Percentiles rank a stretch among this genome's conserved stretches.
These are phyloP conservation scores for Yarrowia sp. DNA, from an alignment of 805 yeast genomes.

Conservation along the genomic window DNA sequence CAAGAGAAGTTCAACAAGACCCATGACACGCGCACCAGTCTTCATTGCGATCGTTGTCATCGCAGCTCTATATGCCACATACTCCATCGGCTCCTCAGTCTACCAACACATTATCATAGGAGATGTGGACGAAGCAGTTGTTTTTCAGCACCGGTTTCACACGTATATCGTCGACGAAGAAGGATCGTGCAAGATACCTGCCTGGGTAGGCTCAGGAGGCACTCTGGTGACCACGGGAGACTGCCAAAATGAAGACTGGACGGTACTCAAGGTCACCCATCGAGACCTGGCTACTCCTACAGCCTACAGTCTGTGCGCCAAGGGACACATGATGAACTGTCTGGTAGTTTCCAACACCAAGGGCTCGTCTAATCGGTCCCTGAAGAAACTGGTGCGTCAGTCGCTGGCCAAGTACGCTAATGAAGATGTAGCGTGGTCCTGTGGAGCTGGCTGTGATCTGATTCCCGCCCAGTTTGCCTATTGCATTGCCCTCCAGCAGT, in stretches of 20 bases:
- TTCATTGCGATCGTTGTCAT: neutral
- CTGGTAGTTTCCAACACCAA: neutral
- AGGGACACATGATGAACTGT: constrained; percentile 14
- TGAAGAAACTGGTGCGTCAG: constrained; percentile 1
- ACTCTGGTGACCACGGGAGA: constrained; percentile 1
- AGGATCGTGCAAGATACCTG: neutral
- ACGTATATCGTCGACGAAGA: neutral
- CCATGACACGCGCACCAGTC: no score
- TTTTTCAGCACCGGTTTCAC: neutral
- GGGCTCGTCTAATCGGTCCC: neutral
- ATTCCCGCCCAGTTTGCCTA: constrained; percentile 11
- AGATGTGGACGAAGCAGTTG: constrained; percentile 3
- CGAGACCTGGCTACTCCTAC: neutral
- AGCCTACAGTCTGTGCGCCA: neutral
- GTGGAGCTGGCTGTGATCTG: neutral
- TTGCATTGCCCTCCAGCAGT: constrained; percentile 2
- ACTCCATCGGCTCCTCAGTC: neutral
- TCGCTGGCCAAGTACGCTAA: constrained; percentile 11
- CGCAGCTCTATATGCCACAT: neutral
- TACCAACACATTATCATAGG: constrained; percentile 11
- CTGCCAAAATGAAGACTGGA: neutral
- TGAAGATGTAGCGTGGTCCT: constrained; percentile 13
- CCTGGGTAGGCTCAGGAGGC: neutral
- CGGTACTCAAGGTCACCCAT: neutral
- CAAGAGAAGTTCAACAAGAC: no score